A percentile compares a stretch with the other conserved stretches of the same genome.
These are phyloP conservation scores for Aspergillus tanneri DNA, from an alignment of 2,329 filamentous ascomycete species.

Conservation along the genomic window DNA sequence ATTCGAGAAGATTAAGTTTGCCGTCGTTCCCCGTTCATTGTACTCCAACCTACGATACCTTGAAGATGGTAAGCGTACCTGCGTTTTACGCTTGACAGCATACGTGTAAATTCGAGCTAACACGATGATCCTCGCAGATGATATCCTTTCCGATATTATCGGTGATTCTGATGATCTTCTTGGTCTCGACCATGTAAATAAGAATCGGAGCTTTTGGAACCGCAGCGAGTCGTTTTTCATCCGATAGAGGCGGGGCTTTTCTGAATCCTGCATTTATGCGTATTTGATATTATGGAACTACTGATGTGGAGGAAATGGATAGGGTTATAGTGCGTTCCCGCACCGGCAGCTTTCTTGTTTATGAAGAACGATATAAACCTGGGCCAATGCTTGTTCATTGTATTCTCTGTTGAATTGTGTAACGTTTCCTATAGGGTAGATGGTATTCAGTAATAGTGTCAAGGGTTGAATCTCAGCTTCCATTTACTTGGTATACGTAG, in stretches of 20 bases:
- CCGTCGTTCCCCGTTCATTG: slow-evolving; percentile 66
- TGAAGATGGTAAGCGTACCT: slow-evolving; percentile 69
- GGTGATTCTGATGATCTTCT: slow-evolving; percentile 81
- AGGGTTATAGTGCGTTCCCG: slow-evolving; percentile 6
- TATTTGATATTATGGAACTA: not conserved
- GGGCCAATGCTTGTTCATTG: slow-evolving; percentile 1
- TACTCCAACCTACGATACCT: slow-evolving; percentile 81
- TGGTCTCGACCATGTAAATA: slow-evolving; percentile 63
- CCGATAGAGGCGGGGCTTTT: slow-evolving; percentile 42
- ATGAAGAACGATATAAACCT: slow-evolving; percentile 5
- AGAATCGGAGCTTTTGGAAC: slow-evolving; percentile 58
- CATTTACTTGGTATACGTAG: no score
- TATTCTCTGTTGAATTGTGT: not conserved
- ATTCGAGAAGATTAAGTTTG: slow-evolving; percentile 98
- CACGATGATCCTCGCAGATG: slow-evolving; percentile 33
- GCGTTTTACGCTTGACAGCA: not conserved
- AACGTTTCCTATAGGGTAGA: not conserved
- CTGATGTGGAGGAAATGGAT: not conserved
- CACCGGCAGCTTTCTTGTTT: slow-evolving; percentile 1
- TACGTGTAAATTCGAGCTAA: slow-evolving; percentile 11
- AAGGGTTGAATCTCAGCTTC: no score
- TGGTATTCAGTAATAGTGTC: no score
- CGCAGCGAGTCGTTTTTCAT: slow-evolving; percentile 65
- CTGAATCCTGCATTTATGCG: not conserved
- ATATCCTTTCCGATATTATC: slow-evolving; percentile 54